Conservation (phyloP, 2,329 filamentous ascomycete genomes). For the Chaetomium sp. region DNA sequence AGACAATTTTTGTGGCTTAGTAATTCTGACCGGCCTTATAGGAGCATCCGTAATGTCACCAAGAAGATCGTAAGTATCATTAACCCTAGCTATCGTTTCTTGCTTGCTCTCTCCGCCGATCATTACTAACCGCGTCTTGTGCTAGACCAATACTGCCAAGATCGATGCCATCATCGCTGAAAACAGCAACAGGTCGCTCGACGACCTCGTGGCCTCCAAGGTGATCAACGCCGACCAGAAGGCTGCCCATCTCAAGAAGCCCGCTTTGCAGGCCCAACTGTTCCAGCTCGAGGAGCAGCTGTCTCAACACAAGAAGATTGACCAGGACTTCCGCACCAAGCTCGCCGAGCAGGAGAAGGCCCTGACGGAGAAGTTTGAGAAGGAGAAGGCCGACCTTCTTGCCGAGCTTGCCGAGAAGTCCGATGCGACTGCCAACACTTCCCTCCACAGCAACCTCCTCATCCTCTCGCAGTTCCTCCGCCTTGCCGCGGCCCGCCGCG, state of each 20-base stretch:
- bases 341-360: slow-evolving; percentile 52
- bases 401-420: slow-evolving; percentile 51
- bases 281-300: slow-evolving; percentile 68
- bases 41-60: slow-evolving; percentile 82
- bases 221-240: slow-evolving; percentile 79
- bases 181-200: slow-evolving; percentile 63
- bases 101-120: background rate
- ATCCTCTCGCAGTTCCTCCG: slow-evolving; percentile 73
- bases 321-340: slow-evolving; percentile 62
- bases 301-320: slow-evolving; percentile 66
- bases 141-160: slow-evolving; percentile 62
- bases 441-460: slow-evolving; percentile 59
- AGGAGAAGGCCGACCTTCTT: slow-evolving; percentile 48
- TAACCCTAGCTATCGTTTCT: slow-evolving; percentile 7
- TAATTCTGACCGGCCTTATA: slow-evolving; percentile 33
- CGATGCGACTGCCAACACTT: slow-evolving; percentile 46
- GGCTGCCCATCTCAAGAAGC: slow-evolving; percentile 71
- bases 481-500: slow-evolving; percentile 67
- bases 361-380: slow-evolving; percentile 44
- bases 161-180: slow-evolving; percentile 63
- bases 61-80: slow-evolving; percentile 77
- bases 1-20: background rate
- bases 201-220: slow-evolving; percentile 62
- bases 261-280: slow-evolving; percentile 61
- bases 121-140: slow-evolving; percentile 5